Evolutionary conservation across 108 stramenopile species (phyloP).

Genomic region (Nitzschia putrida): DNA sequence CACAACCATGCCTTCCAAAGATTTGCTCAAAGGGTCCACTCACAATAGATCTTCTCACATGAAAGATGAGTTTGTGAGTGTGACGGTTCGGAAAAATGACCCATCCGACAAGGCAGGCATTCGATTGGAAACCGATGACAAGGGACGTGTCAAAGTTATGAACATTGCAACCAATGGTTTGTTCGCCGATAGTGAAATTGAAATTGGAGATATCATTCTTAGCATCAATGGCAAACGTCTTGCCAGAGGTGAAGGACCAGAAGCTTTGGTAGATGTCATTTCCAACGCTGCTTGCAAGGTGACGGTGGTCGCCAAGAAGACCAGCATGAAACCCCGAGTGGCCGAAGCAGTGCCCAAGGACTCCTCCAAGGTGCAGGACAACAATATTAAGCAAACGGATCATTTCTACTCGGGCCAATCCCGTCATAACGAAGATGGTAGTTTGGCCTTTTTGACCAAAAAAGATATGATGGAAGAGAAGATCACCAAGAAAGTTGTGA

Average conservation of each 20-base stretch:
- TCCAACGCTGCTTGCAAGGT: conserved; percentile 20
- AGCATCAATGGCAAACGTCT: conserved; percentile 33
- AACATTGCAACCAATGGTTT: conserved; percentile 33
- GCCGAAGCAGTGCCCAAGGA: conserved; percentile 4
- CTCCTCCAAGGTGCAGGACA: conserved; percentile 5
- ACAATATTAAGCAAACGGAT: conserved; percentile 26
- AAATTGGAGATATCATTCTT: conserved; percentile 34
- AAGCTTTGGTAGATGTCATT: conserved; percentile 18
- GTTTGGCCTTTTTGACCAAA: conserved; percentile 10
- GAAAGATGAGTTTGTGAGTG: conserved; percentile 29
- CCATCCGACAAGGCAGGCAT: conserved; percentile 36
- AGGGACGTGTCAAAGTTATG: conserved; percentile 17
- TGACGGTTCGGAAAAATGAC: conserved; percentile 33
- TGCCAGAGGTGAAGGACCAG: conserved; percentile 27
- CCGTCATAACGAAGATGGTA: conserved; percentile 30
- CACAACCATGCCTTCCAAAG: too few relatives aligned
- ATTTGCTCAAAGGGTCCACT: neutral
- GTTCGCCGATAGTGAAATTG: conserved; percentile 27
- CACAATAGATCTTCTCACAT: conserved; percentile 12
- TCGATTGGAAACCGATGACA: conserved; percentile 15
- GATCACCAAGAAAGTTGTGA: conserved; percentile 1
- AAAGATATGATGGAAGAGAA: conserved; percentile 6
- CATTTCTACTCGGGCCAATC: conserved; percentile 20
- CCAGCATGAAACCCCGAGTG: neutral
- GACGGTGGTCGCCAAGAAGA: conserved; percentile 30